phyloP scores from a whole-genome alignment of 805 yeast species.

The Candida khao-thaluensis region DNA sequence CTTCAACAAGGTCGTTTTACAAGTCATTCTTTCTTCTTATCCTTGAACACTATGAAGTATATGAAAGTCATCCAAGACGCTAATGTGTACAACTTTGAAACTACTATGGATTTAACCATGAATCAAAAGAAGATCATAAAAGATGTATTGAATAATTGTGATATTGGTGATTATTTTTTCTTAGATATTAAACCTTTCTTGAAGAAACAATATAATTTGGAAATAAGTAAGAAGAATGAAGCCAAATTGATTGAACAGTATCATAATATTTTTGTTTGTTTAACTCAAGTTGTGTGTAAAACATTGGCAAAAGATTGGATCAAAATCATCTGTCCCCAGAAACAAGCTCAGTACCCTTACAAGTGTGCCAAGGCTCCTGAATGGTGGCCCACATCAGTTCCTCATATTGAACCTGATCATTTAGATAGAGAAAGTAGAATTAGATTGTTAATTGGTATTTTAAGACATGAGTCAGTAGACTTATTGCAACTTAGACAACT shows the following conservation, averaged over 20 bases:
- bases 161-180: slow-evolving; percentile 8
- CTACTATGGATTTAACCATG: slow-evolving; percentile 7
- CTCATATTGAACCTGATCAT: slow-evolving; percentile 76
- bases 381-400: slow-evolving; percentile 68
- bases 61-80: slow-evolving; percentile 2
- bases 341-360: slow-evolving; percentile 64
- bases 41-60: neutral
- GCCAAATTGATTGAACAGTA: slow-evolving; percentile 1
- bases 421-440: slow-evolving; percentile 58
- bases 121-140: slow-evolving; percentile 12
- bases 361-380: slow-evolving; percentile 49
- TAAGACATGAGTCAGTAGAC: slow-evolving; percentile 16
- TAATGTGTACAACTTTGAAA: slow-evolving; percentile 2
- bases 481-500: slow-evolving; percentile 10
- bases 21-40: neutral
- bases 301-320: slow-evolving; percentile 68
- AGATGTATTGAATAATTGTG: slow-evolving; percentile 10
- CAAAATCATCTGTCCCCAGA: slow-evolving; percentile 59
- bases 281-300: slow-evolving; percentile 47
- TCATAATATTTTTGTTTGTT: slow-evolving; percentile 16
- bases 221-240: neutral
- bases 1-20: neutral
- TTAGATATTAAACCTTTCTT: slow-evolving; percentile 15
- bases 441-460: slow-evolving; percentile 43
- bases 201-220: neutral